Evolutionary conservation across 768 basidiomycete species (phyloP).

Genomic region (Phallus indusiatus): DNA sequence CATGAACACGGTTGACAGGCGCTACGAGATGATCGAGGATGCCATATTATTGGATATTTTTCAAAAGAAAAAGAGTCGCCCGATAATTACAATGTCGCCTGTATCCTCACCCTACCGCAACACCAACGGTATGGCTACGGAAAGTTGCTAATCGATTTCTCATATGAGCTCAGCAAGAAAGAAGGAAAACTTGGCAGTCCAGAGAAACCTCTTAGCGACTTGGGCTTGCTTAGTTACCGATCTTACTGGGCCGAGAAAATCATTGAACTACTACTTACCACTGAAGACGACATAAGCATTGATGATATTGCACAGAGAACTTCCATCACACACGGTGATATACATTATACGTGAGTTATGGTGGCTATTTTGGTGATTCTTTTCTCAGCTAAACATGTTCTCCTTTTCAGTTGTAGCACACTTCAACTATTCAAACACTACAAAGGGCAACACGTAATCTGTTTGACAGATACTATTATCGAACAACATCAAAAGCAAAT

Average conservation of each 20-base stretch:
- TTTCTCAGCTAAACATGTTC: background rate
- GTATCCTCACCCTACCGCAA: constrained; percentile 97
- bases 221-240: constrained; percentile 86
- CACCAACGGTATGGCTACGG: constrained; percentile 96
- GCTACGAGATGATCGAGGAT: constrained; percentile 79
- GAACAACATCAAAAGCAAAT: constrained; percentile 83
- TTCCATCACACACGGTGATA: constrained; percentile 87
- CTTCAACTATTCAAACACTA: constrained; percentile 92
- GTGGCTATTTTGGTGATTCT: constrained; percentile 4
- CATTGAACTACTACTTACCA: constrained; percentile 73
- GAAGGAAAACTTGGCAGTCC: constrained; percentile 94
- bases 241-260: constrained; percentile 98
- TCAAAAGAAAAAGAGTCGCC: constrained; percentile 99
- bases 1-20: constrained; percentile 34
- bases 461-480: constrained; percentile 80
- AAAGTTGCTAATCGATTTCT: constrained; percentile 93
- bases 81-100: constrained; percentile 97
- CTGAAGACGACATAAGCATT: constrained; percentile 70
- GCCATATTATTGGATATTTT: constrained; percentile 96
- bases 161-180: constrained; percentile 94
- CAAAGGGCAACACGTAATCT: constrained; percentile 91
- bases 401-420: constrained; percentile 67
- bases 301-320: constrained; percentile 97
- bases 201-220: constrained; percentile 93
- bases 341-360: constrained; percentile 90